Base-by-base conservation (phyloP, 345 rosid species). In the Streptanthus diversifolius region DNA sequence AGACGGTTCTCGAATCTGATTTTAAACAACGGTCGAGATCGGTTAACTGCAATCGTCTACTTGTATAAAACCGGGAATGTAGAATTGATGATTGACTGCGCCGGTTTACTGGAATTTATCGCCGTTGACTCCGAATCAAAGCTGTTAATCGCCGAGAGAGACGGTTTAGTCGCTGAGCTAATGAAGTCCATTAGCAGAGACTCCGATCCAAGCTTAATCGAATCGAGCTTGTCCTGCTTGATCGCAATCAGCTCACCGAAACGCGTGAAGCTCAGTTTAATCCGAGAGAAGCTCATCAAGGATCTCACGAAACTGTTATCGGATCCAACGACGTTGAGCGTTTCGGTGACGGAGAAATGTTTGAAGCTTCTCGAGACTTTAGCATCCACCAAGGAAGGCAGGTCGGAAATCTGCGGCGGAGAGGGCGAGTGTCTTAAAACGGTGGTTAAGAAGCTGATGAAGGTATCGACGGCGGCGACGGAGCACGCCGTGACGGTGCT, bases 401-500 rank as follows among this genome's bases (percentile, higher is more conserved):
- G 90, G 63, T 64, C 60, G 11, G 89, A 81, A 62, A 75, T 91
- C 4, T 78, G 82, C 63, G 53, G 71, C 53, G 56, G 75, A n/a
- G 91, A 87, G 66, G 30, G 80, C 0, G 79, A 70, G 47, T 84
- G 95, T 62, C 49, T 86, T 67, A 84, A 83, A 68, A 84, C 86
- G 5, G 85, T 95, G 29, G 86, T 85, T 67, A 81, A 84, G 58
- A 89, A 78, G 75, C 77, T 86, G 64, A 73, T 91, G 84, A 95
- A 91, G 72, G 90, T 87, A 1, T 91, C 99, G 25, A 68, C 62
- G 21, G 77, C 68, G 24, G 84, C 97, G 72, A 90, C 99, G 79
- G 96, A 95, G 80, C 89, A 84, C 47, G 90, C 95, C 39, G 96
- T 90, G 70, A 82, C 86, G 80, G 83, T 90, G 48, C 74, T 91